A percentile compares a stretch with the other conserved stretches of the same genome.
These are phyloP conservation scores for Aspergillus egyptiacus DNA, from an alignment of 495 filamentous ascomycete species.

Conservation along the genomic window DNA sequence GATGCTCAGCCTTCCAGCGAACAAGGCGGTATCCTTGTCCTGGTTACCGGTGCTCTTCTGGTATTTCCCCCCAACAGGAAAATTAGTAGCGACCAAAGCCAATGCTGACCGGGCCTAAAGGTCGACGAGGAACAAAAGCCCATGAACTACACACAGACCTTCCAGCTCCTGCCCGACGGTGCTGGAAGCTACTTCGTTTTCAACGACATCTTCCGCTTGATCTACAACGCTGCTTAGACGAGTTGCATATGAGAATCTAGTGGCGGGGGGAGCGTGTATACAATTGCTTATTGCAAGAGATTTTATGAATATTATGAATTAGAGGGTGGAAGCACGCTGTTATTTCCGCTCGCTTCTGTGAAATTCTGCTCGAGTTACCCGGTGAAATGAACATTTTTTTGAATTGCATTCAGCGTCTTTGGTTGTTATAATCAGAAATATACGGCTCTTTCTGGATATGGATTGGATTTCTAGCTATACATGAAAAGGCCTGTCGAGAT, in stretches of 20 bases:
- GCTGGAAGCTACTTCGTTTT: conserved; percentile 70
- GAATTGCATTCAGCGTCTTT: conserved; percentile 1
- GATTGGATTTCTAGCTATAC: too few species aligned
- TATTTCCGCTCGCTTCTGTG: neutral
- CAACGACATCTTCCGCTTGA: conserved; percentile 88
- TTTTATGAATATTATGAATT: conserved; percentile 20
- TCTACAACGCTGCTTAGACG: conserved; percentile 46
- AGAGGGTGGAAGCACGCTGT: neutral
- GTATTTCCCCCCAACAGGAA: conserved; percentile 43
- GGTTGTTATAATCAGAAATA: neutral
- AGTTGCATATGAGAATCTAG: neutral
- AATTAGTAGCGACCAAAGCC: neutral
- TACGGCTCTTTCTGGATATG: too few species aligned
- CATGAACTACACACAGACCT: conserved; percentile 80
- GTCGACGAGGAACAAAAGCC: conserved; percentile 74
- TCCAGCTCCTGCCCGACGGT: conserved; percentile 71
- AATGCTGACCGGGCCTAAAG: conserved; percentile 37
- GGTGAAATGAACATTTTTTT: conserved; percentile 9
- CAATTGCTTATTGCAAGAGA: neutral
- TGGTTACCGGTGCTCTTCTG: conserved; percentile 77
- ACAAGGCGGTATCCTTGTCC: conserved; percentile 63
- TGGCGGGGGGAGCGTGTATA: neutral
- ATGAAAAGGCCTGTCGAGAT: too few species aligned
- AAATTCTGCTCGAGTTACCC: conserved; percentile 1
- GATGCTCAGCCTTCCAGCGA: conserved; percentile 69